phyloP scores from a whole-genome alignment of 345 rosid genomes.

The Syzygium aqueum region DNA sequence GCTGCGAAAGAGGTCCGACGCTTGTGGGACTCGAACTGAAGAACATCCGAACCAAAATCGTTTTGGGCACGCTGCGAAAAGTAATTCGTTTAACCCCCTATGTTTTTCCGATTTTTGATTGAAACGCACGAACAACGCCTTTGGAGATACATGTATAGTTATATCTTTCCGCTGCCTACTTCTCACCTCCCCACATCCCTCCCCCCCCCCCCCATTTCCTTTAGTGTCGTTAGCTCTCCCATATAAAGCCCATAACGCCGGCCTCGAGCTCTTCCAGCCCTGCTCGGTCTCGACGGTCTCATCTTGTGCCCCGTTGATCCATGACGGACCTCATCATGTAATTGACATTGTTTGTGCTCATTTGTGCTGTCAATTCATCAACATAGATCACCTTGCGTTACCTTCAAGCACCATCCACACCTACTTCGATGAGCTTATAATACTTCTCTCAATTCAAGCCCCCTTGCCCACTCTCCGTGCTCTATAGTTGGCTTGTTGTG shows the following conservation, averaged over 20 bases:
- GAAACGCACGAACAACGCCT: no score
- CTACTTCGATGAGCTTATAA: background rate
- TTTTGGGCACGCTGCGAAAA: no score
- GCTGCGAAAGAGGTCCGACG: no score
- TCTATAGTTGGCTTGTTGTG: background rate
- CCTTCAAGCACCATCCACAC: background rate
- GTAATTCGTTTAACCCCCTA: no score
- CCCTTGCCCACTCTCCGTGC: background rate
- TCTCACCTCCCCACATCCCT: no score
- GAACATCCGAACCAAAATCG: no score
- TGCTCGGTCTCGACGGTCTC: background rate
- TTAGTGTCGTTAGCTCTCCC: background rate
- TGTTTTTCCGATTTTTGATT: no score
- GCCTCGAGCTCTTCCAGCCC: background rate
- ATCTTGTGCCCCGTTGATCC: background rate
- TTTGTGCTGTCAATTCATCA: background rate
- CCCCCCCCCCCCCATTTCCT: background rate
- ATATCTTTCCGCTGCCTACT: no score
- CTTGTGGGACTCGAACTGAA: no score
- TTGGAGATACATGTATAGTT: no score
- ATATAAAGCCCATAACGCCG: background rate
- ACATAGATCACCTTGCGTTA: background rate
- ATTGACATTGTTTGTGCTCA: background rate
- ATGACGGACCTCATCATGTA: background rate
- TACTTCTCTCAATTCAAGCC: background rate